Conservation (phyloP, 805 yeast genomes). For the Pichia nakasei region DNA sequence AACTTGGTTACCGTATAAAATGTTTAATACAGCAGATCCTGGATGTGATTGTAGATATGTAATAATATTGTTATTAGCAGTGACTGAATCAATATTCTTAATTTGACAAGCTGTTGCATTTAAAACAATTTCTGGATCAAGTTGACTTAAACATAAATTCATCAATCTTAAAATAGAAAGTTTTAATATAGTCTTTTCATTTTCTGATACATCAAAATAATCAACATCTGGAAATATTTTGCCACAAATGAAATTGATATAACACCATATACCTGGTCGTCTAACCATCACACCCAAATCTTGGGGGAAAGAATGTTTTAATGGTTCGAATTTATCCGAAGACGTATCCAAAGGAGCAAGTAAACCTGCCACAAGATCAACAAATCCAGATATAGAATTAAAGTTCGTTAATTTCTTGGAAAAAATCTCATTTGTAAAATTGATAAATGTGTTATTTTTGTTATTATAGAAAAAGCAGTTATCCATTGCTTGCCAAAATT, state of each 20-base stretch:
- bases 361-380: constrained; percentile 37
- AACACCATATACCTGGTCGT: constrained; percentile 68
- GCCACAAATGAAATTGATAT: constrained; percentile 60
- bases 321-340: constrained; percentile 30
- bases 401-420: constrained; percentile 5
- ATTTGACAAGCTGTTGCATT: constrained; percentile 39
- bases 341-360: constrained; percentile 24
- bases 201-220: constrained; percentile 26
- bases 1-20: constrained; percentile 50
- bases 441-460: constrained; percentile 10
- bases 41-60: constrained; percentile 59
- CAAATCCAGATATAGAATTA: constrained; percentile 40
- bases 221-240: constrained; percentile 54
- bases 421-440: constrained; percentile 30
- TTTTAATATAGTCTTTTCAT: constrained; percentile 41
- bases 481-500: constrained; percentile 65
- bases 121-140: constrained; percentile 44
- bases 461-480: constrained; percentile 47
- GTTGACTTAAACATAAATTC: constrained; percentile 36
- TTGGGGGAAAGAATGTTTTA: constrained; percentile 45
- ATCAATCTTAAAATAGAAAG: constrained; percentile 43
- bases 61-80: constrained; percentile 30
- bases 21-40: constrained; percentile 54
- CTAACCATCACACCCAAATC: constrained; percentile 56
- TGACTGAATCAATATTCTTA: constrained; percentile 39